Base-by-base conservation (phyloP, 306 rosid genomes). In the Biancaea sappan region DNA sequence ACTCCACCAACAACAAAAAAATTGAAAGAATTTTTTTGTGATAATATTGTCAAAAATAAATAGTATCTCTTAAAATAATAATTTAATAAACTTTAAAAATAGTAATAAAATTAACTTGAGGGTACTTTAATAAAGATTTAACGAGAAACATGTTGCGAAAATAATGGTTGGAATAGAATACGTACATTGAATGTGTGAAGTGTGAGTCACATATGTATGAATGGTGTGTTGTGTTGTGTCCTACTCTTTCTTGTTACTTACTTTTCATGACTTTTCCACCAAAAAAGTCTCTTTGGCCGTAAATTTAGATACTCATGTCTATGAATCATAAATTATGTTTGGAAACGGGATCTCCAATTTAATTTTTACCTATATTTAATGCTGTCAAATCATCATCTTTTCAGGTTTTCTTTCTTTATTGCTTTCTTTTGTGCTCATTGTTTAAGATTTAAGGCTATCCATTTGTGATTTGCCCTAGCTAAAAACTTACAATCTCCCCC, bases 341-440 rank as follows among this genome's bases (percentile, higher is more conserved):
- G 9, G 44, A 54, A 24, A 34, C 34, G 11, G 31, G 13, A 1
- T 16, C 9, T 47, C 47, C 25, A 48, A n/a, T 18, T 14, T 14
- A 2, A 59, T 31, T 59, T 59, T 10, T 21, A 32, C 47, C 37
- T 18, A 40, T 66, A 44, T 68, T 57, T 57, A 68, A 46, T 68
- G 63, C 59, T 48, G 75, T 77, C 81, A 47, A 68, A 37, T 77
- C 81, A 59, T 25, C 51, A 34, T 35, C 76, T 47, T 69, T 68
- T 58, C 2, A 8, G 3, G 40, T 14, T 57, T 5, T 28, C 64
- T 35, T 4, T 35, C 6, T 3, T 3, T 5, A 5, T 3, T 35
- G n/a, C n/a, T n/a, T n/a, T n/a, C n/a, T n/a, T n/a, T n/a, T n/a
- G n/a, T n/a, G n/a, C n/a, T n/a, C n/a, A n/a, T n/a, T n/a, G n/a